These are phyloP conservation scores for Candolleomyces eurysporus DNA, from an alignment of 768 basidiomycete species.

Conservation along the genomic window DNA sequence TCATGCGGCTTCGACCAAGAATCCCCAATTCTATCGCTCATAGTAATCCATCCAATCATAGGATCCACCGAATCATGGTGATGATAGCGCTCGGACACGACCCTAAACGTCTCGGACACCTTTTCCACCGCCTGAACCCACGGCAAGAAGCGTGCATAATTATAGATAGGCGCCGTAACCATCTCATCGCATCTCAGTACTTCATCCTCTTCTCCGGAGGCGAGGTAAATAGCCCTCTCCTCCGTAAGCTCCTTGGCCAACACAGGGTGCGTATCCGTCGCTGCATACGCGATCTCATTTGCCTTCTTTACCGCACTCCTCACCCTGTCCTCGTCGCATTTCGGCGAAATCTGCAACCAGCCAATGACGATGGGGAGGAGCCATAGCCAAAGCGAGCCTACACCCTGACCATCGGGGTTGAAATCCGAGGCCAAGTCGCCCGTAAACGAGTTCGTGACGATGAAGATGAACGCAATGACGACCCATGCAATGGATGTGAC, in stretches of 20 bases:
- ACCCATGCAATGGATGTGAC: constrained; percentile 43
- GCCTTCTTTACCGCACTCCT: constrained; percentile 25
- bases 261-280: not conserved
- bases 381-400: constrained; percentile 44
- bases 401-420: constrained; percentile 33
- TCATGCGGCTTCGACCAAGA: not conserved
- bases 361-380: constrained; percentile 39
- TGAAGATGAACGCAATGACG: constrained; percentile 40
- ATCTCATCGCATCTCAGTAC: constrained; percentile 11
- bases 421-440: constrained; percentile 15
- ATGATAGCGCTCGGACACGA: constrained; percentile 4
- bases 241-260: not conserved
- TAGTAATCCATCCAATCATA: not conserved
- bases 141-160: constrained; percentile 19
- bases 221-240: not conserved
- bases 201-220: not conserved
- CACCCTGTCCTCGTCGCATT: constrained; percentile 34
- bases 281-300: constrained; percentile 24
- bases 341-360: constrained; percentile 40
- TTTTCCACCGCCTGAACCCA: constrained; percentile 15
- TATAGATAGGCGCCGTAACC: constrained; percentile 19
- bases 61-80: constrained; percentile 7
- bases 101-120: constrained; percentile 13
- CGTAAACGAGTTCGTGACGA: constrained; percentile 32
- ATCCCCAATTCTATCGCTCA: not conserved